phyloP scores from a whole-genome alignment of 2,329 filamentous ascomycete species.

The Dactylellina sp. region DNA sequence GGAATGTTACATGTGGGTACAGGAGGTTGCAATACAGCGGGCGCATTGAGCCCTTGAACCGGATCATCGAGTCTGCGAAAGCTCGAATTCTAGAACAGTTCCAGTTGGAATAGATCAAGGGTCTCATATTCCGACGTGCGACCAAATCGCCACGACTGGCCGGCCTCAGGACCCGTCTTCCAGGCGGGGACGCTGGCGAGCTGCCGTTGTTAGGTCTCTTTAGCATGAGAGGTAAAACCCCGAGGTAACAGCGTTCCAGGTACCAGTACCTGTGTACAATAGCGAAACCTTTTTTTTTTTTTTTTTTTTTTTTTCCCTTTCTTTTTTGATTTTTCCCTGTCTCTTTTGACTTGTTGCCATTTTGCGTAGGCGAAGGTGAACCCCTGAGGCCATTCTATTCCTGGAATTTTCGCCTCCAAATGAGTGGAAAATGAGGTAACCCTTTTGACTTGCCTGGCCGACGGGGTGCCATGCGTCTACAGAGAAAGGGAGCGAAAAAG shows the following conservation, averaged over 20 bases:
- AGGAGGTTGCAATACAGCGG: not conserved
- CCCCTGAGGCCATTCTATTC: conserved; percentile 57
- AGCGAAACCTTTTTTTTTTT: not conserved
- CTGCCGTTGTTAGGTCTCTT: too few species aligned
- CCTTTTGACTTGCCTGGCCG: conserved; percentile 32
- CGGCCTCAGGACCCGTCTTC: too few species aligned
- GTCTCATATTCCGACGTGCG: conserved; percentile 5
- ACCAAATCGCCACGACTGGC: not conserved
- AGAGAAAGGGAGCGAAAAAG: not conserved
- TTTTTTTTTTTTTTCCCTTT: not conserved
- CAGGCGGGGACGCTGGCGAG: too few species aligned
- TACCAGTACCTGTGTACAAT: too few species aligned
- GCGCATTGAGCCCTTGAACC: not conserved
- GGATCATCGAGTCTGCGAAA: not conserved
- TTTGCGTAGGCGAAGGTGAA: conserved; percentile 45
- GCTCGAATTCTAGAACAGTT: not conserved
- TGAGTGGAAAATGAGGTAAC: conserved; percentile 31
- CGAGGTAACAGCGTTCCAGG: not conserved
- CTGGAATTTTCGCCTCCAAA: conserved; percentile 53
- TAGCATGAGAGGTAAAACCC: too few species aligned
- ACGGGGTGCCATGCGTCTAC: not conserved
- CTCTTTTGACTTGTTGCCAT: too few species aligned
- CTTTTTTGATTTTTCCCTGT: too few species aligned
- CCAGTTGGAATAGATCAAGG: not conserved
- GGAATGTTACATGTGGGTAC: conserved; percentile 4